phyloP scores from a whole-genome alignment of 768 basidiomycete species.

The Agaricus blazei region DNA sequence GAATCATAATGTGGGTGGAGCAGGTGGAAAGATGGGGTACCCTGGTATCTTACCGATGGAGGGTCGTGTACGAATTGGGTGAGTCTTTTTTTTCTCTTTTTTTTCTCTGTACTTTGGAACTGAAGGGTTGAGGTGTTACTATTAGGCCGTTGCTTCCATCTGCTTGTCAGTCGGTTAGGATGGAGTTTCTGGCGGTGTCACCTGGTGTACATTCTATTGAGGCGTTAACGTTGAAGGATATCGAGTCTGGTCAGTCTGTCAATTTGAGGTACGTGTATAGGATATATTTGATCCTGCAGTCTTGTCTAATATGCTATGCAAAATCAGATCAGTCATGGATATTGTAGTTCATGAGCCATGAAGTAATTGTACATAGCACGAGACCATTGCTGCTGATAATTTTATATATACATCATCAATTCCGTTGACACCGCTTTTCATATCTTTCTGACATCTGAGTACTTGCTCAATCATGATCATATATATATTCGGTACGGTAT shows the following conservation, averaged over 20 bases:
- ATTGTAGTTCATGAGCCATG: slow-evolving; percentile 26
- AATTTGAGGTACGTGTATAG: slow-evolving; percentile 56
- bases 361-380: too few relatives aligned
- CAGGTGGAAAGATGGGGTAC: slow-evolving; percentile 32
- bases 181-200: slow-evolving; percentile 77
- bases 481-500: too few relatives aligned
- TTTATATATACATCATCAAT: too few relatives aligned
- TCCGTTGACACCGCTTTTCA: too few relatives aligned
- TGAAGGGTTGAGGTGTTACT: not conserved
- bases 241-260: slow-evolving; percentile 67
- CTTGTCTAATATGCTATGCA: not conserved
- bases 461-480: too few relatives aligned
- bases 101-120: not conserved
- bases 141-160: slow-evolving; percentile 71
- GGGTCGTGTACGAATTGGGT: slow-evolving; percentile 78
- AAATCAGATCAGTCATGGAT: slow-evolving; percentile 63
- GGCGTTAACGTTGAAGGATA: slow-evolving; percentile 65
- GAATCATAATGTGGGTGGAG: slow-evolving; percentile 22
- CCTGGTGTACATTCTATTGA: slow-evolving; percentile 79
- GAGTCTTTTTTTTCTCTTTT: slow-evolving; percentile 22
- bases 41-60: slow-evolving; percentile 74
- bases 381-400: too few relatives aligned
- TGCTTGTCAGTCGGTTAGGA: slow-evolving; percentile 81
- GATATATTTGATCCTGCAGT: slow-evolving; percentile 1
- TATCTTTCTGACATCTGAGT: too few relatives aligned